Evolutionary conservation across 2,329 filamentous ascomycete genomes (phyloP).

Genomic region (Pseudopyrenochaeta lycopersici): DNA sequence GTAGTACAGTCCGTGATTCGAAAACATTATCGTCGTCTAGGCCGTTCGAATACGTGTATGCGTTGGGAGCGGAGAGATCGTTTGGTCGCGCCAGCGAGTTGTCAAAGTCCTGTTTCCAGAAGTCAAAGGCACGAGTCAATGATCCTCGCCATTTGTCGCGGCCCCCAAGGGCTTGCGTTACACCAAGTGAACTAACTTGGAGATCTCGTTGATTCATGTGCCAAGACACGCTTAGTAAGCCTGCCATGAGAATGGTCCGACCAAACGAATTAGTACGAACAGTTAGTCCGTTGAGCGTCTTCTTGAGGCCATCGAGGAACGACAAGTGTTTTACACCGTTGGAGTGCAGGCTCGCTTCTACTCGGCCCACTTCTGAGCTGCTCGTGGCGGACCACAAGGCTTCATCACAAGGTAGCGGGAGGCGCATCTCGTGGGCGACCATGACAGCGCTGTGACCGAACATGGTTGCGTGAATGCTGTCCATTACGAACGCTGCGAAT

Average conservation of each 20-base stretch:
- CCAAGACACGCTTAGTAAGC: slow-evolving; percentile 91
- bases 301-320: slow-evolving; percentile 90
- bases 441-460: slow-evolving; percentile 97
- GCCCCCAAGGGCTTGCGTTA: slow-evolving; percentile 80
- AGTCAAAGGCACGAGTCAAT: slow-evolving; percentile 87
- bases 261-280: slow-evolving; percentile 95
- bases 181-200: slow-evolving; percentile 86
- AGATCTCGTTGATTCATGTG: slow-evolving; percentile 97
- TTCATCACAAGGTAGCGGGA: slow-evolving; percentile 92
- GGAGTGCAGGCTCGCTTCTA: slow-evolving; percentile 80
- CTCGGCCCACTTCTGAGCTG: slow-evolving; percentile 82
- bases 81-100: slow-evolving; percentile 73
- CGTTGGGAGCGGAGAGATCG: slow-evolving; percentile 38
- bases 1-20: slow-evolving; percentile 86
- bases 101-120: slow-evolving; percentile 94
- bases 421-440: slow-evolving; percentile 93
- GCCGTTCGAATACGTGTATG: slow-evolving; percentile 42
- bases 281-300: slow-evolving; percentile 82
- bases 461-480: slow-evolving; percentile 96
- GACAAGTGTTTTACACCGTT: slow-evolving; percentile 85
- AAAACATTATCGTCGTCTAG: slow-evolving; percentile 75
- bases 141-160: slow-evolving; percentile 91
- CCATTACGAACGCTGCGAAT: slow-evolving; percentile 93
- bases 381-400: slow-evolving; percentile 90
- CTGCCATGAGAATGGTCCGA: slow-evolving; percentile 91